Evolutionary conservation across 768 basidiomycete species (phyloP).

Genomic region (Tulasnella sp.): DNA sequence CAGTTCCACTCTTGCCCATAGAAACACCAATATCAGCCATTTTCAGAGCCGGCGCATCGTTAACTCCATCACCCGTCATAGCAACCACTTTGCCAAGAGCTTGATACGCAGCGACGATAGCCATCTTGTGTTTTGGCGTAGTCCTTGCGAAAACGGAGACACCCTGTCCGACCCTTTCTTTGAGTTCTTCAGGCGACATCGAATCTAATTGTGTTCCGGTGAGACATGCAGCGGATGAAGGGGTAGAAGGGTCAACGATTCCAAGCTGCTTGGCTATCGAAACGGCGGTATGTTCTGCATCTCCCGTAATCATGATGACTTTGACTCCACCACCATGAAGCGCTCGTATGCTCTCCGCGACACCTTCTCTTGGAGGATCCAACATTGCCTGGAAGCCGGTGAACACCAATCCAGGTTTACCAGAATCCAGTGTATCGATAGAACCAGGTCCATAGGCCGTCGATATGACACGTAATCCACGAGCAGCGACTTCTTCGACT

Average conservation of each 20-base stretch:
- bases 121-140: slow-evolving; percentile 87
- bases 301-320: slow-evolving; percentile 94
- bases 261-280: slow-evolving; percentile 95
- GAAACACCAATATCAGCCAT: slow-evolving; percentile 97
- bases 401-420: no score
- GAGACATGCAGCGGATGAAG: slow-evolving; percentile 88
- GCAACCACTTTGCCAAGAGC: slow-evolving; percentile 86
- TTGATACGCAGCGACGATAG: slow-evolving; percentile 89
- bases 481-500: slow-evolving; percentile 55
- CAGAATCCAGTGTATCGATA: slow-evolving; percentile 27
- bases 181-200: slow-evolving; percentile 65
- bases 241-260: slow-evolving; percentile 75
- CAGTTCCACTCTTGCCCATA: slow-evolving; percentile 98
- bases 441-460: slow-evolving; percentile 80
- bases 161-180: slow-evolving; percentile 70
- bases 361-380: slow-evolving; percentile 94
- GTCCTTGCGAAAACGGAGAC: slow-evolving; percentile 88
- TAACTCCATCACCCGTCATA: slow-evolving; percentile 98
- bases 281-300: slow-evolving; percentile 96
- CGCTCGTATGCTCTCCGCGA: slow-evolving; percentile 69
- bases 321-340: slow-evolving; percentile 89
- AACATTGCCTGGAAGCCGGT: slow-evolving; percentile 96
- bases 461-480: slow-evolving; percentile 76
- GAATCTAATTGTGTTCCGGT: slow-evolving; percentile 87
- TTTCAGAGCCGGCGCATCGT: slow-evolving; percentile 93